These are phyloP conservation scores for Aspergillus leporis DNA, from an alignment of 495 filamentous ascomycete species.

Conservation along the genomic window DNA sequence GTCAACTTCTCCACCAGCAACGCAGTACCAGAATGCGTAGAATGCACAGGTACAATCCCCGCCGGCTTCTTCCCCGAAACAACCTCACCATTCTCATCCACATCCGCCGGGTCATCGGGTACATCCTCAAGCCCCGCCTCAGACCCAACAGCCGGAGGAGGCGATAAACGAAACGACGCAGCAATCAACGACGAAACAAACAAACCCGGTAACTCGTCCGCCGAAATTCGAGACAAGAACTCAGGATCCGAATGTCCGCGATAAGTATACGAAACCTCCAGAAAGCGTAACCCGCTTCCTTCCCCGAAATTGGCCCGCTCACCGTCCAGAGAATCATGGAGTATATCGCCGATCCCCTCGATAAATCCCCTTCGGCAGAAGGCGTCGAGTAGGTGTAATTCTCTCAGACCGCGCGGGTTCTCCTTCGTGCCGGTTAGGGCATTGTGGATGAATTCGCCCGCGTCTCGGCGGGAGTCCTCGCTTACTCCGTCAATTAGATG, in stretches of 20 bases:
- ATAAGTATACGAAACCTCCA: constrained; percentile 16
- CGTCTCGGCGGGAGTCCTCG: constrained; percentile 28
- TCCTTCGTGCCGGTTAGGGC: background rate
- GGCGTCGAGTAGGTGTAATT: constrained; percentile 42
- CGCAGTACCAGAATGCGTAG: background rate
- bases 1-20: background rate
- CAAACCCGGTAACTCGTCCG: constrained; percentile 2
- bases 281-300: constrained; percentile 4
- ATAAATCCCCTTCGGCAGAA: constrained; percentile 36
- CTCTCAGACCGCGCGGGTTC: constrained; percentile 21
- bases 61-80: constrained; percentile 6
- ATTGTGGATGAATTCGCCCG: constrained; percentile 27
- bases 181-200: background rate
- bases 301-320: background rate
- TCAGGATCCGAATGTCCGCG: constrained; percentile 12
- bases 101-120: constrained; percentile 13
- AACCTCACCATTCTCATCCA: constrained; percentile 5
- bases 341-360: constrained; percentile 7
- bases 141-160: background rate
- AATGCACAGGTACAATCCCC: constrained; percentile 6
- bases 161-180: background rate
- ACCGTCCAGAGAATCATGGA: constrained; percentile 2
- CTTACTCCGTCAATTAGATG: constrained; percentile 40
- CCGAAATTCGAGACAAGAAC: constrained; percentile 7
- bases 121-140: background rate